A percentile compares a stretch with the other conserved stretches of the same genome.
These are phyloP conservation scores for Neurospora sp. DNA, from an alignment of 495 filamentous ascomycete genomes.

Conservation along the genomic window DNA sequence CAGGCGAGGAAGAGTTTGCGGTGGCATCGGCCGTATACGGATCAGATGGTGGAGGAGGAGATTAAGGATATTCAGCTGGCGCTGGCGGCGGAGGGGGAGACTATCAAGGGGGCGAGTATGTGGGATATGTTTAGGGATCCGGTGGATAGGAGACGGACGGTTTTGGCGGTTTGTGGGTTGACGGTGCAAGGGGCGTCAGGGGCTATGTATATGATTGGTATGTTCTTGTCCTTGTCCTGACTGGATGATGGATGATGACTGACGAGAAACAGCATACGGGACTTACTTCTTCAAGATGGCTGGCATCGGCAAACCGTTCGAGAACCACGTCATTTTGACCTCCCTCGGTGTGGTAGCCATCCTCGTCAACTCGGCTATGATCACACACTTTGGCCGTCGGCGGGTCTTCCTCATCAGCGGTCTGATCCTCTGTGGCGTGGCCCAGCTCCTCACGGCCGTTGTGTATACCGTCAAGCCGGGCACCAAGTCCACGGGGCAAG, in stretches of 20 bases:
- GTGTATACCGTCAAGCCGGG: slow-evolving; percentile 41
- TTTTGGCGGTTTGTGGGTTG: slow-evolving; percentile 37
- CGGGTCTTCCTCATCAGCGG: slow-evolving; percentile 40
- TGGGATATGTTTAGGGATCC: slow-evolving; percentile 42
- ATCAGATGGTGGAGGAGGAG: slow-evolving; percentile 33
- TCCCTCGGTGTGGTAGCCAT: slow-evolving; percentile 42
- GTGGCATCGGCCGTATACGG: slow-evolving; percentile 32
- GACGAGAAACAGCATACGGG: slow-evolving; percentile 33
- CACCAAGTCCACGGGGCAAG: slow-evolving; percentile 35
- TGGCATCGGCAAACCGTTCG: slow-evolving; percentile 44
- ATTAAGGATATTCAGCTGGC: slow-evolving; percentile 39
- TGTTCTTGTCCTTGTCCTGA: background rate
- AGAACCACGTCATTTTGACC: slow-evolving; percentile 43
- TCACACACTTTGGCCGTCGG: slow-evolving; percentile 43
- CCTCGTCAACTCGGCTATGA: slow-evolving; percentile 38
- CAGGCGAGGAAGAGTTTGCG: slow-evolving; percentile 35
- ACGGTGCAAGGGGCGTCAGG: slow-evolving; percentile 45
- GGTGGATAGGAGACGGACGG: slow-evolving; percentile 37
- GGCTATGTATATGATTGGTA: slow-evolving; percentile 50
- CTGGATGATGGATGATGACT: background rate
- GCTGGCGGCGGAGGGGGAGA: slow-evolving; percentile 33
- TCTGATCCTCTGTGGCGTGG: slow-evolving; percentile 38
- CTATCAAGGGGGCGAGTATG: slow-evolving; percentile 30
- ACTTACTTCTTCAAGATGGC: slow-evolving; percentile 58
- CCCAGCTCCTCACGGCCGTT: slow-evolving; percentile 40